Conservation (phyloP, 2,329 filamentous ascomycete genomes). For the Coniochaeta prunicola region DNA sequence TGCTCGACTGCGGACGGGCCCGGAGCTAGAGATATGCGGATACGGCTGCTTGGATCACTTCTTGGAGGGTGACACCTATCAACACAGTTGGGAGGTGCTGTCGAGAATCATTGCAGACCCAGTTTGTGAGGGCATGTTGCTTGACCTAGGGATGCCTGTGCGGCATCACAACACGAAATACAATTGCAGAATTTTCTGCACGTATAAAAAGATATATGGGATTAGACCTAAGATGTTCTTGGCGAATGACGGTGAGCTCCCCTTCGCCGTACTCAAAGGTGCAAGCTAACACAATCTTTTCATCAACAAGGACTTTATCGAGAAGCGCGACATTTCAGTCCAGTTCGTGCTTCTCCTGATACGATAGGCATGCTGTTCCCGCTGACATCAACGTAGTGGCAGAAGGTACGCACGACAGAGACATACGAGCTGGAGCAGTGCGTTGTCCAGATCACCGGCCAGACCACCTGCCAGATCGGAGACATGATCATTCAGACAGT, state of each 20-base stretch:
- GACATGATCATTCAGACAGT: conserved; percentile 28
- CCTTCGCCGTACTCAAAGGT: too few species aligned
- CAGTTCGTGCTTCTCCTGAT: too few species aligned
- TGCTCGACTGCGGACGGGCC: conserved; percentile 55
- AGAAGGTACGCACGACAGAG: conserved; percentile 19
- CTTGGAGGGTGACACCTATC: conserved; percentile 9
- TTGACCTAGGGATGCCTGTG: conserved; percentile 13
- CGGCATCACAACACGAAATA: conserved; percentile 27
- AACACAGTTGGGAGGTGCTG: conserved; percentile 14
- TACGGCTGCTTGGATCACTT: conserved; percentile 30
- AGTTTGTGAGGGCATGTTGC: conserved; percentile 13
- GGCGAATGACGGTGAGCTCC: too few species aligned
- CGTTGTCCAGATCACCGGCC: conserved; percentile 21
- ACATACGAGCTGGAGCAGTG: conserved; percentile 11
- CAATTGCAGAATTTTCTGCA: conserved; percentile 28
- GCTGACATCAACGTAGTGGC: too few species aligned
- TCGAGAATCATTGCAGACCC: conserved; percentile 13
- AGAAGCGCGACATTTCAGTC: conserved; percentile 32
- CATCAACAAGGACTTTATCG: conserved; percentile 30
- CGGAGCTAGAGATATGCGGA: conserved; percentile 45
- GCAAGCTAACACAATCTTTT: conserved; percentile 23
- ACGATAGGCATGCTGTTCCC: too few species aligned
- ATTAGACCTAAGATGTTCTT: too few species aligned
- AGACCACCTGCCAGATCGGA: conserved; percentile 30
- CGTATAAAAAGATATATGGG: conserved; percentile 18